phyloP scores from a whole-genome alignment of 495 filamentous ascomycete genomes.

The Penicillium pulvis region DNA sequence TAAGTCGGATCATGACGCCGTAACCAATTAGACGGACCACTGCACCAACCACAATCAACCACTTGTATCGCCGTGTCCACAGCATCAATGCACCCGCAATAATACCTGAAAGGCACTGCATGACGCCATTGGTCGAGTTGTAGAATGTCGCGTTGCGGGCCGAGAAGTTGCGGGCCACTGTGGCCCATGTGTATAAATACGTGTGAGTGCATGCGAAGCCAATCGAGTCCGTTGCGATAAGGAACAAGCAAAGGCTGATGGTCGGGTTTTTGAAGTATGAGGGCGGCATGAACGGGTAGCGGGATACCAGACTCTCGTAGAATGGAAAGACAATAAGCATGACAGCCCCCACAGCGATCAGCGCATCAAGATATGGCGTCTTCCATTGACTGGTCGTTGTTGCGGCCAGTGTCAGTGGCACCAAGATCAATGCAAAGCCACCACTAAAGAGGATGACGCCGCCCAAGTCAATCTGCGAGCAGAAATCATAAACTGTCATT shows the following conservation, averaged over 20 bases:
- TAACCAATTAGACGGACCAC: constrained; percentile 48
- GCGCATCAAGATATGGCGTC: constrained; percentile 44
- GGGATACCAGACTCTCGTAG: constrained; percentile 46
- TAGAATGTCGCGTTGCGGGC: constrained; percentile 48
- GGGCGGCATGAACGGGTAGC: constrained; percentile 46
- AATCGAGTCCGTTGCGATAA: constrained; percentile 43
- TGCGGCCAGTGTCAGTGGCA: constrained; percentile 44
- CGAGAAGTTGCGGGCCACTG: constrained; percentile 42
- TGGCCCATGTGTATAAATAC: constrained; percentile 50
- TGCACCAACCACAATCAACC: constrained; percentile 42
- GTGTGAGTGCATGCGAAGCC: constrained; percentile 45
- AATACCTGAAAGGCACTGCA: constrained; percentile 46
- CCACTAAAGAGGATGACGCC: constrained; percentile 44
- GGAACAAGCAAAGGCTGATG: constrained; percentile 38
- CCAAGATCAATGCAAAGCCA: constrained; percentile 36
- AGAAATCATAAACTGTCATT: constrained; percentile 43
- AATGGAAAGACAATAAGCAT: constrained; percentile 40
- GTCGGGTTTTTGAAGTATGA: constrained; percentile 44
- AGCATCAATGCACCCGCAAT: constrained; percentile 43
- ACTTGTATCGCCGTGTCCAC: constrained; percentile 47
- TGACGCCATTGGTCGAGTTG: constrained; percentile 47
- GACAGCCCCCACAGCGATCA: constrained; percentile 42
- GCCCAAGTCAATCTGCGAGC: constrained; percentile 48
- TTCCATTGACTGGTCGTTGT: constrained; percentile 41
- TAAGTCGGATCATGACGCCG: constrained; percentile 51